Percentiles rank a stretch among this genome's conserved stretches.
These are phyloP conservation scores for Phialophora chinensis DNA, from an alignment of 2,329 filamentous ascomycete genomes.

Conservation along the genomic window DNA sequence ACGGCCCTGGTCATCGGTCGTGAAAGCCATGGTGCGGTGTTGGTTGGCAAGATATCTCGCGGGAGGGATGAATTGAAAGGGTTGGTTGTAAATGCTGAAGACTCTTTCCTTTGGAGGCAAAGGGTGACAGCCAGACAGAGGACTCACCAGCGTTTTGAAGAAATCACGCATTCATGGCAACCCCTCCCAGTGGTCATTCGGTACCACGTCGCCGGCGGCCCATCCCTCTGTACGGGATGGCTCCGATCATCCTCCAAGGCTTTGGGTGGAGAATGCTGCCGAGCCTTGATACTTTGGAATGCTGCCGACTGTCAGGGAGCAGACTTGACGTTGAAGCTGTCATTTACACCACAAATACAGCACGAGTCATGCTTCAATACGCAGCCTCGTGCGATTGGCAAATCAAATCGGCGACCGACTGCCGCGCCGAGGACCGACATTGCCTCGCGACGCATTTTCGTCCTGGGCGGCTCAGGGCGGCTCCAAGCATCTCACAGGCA, in stretches of 20 bases:
- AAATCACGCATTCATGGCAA: conserved; percentile 8
- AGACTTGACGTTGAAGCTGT: conserved; percentile 7
- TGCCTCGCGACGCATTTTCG: neutral
- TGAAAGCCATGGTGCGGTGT: conserved; percentile 7
- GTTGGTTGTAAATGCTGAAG: neutral
- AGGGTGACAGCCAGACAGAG: neutral
- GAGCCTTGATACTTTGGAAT: neutral
- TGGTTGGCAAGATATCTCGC: neutral
- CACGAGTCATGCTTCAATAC: conserved; percentile 11
- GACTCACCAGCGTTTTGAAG: conserved; percentile 3
- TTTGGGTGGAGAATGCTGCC: conserved; percentile 2
- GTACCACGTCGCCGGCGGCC: conserved; percentile 5
- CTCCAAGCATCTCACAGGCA: neutral
- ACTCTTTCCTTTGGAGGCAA: neutral
- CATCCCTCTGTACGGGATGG: neutral
- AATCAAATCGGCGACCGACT: conserved; percentile 20
- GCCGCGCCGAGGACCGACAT: conserved; percentile 18
- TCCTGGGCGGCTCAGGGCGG: neutral
- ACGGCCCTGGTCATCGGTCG: neutral
- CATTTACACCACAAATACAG: conserved; percentile 15
- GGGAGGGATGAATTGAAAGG: neutral
- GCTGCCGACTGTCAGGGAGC: neutral
- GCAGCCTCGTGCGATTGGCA: conserved; percentile 3
- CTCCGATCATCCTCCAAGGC: conserved; percentile 2
- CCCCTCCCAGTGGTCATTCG: neutral